These are phyloP conservation scores for Ulota crispa DNA, from an alignment of 225 moss, liverwort and hornwort species.

Conservation along the genomic window DNA sequence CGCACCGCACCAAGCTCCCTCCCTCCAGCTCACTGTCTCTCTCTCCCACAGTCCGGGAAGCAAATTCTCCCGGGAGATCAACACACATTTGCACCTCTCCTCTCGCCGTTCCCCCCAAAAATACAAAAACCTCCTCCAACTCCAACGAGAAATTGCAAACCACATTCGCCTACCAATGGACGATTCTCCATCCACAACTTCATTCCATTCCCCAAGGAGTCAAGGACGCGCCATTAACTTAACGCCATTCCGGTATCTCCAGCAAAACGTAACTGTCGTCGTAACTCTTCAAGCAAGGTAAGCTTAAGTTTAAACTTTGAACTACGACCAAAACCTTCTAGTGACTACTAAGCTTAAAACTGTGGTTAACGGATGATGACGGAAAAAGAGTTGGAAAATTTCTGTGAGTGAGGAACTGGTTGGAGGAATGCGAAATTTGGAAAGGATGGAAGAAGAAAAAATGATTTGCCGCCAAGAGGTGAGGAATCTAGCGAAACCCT, in stretches of 20 bases:
- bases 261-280: conserved; percentile 24
- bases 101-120: conserved; percentile 28
- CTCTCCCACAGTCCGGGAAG: not conserved
- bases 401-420: not conserved
- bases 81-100: not conserved
- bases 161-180: conserved; percentile 17
- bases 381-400: not conserved
- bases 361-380: not conserved
- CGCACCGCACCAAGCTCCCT: not conserved
- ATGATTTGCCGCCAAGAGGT: not conserved
- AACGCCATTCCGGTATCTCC: conserved; percentile 5
- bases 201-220: conserved; percentile 3
- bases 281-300: not conserved
- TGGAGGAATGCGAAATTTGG: not conserved
- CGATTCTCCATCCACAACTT: conserved; percentile 22
- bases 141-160: conserved; percentile 18
- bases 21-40: not conserved
- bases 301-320: too few relatives aligned
- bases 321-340: not conserved
- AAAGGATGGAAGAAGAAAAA: not conserved
- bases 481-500: conserved; percentile 18
- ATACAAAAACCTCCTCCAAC: not conserved
- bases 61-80: conserved; percentile 14
- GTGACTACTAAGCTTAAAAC: not conserved
- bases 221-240: not conserved